Percentiles rank a stretch among this genome's conserved stretches.
Evolutionary conservation across 2,329 filamentous ascomycete genomes (phyloP).

Genomic region (Clathrospora elynae): DNA sequence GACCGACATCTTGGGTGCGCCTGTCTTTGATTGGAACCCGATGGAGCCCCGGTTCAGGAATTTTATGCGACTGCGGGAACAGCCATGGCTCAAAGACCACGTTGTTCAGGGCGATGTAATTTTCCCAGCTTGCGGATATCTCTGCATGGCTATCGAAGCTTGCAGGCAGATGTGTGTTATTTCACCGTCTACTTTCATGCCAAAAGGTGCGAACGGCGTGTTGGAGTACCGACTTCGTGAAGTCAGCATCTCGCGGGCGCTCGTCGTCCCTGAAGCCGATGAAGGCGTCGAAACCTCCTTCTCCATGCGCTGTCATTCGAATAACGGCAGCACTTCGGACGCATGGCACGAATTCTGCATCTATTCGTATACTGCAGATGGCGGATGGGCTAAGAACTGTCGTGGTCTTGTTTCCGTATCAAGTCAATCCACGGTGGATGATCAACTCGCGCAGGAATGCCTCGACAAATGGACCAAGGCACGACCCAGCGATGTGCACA

Average conservation of each 20-base stretch:
- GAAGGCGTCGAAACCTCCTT: conserved; percentile 32
- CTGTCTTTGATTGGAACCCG: conserved; percentile 16
- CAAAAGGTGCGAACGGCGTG: background rate
- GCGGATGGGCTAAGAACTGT: conserved; percentile 23
- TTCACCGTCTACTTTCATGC: conserved; percentile 7
- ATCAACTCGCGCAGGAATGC: conserved; percentile 9
- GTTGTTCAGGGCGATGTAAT: conserved; percentile 29
- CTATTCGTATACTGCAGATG: conserved; percentile 19
- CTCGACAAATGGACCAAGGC: conserved; percentile 4
- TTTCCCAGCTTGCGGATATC: conserved; percentile 19
- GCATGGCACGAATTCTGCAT: conserved; percentile 24
- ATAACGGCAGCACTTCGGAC: background rate
- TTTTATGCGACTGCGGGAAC: conserved; percentile 27
- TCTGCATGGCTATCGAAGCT: conserved; percentile 26
- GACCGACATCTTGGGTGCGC: conserved; percentile 26
- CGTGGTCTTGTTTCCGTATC: conserved; percentile 15
- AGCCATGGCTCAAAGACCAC: conserved; percentile 28
- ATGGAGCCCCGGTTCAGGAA: conserved; percentile 30
- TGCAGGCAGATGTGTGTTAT: conserved; percentile 14
- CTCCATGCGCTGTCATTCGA: conserved; percentile 15
- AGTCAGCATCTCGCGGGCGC: conserved; percentile 20
- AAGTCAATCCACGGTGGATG: background rate
- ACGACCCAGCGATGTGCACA: background rate
- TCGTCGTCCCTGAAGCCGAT: conserved; percentile 30
- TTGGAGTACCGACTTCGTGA: conserved; percentile 26